phyloP scores from a whole-genome alignment of 768 basidiomycete species.

The Trametes villosa region DNA sequence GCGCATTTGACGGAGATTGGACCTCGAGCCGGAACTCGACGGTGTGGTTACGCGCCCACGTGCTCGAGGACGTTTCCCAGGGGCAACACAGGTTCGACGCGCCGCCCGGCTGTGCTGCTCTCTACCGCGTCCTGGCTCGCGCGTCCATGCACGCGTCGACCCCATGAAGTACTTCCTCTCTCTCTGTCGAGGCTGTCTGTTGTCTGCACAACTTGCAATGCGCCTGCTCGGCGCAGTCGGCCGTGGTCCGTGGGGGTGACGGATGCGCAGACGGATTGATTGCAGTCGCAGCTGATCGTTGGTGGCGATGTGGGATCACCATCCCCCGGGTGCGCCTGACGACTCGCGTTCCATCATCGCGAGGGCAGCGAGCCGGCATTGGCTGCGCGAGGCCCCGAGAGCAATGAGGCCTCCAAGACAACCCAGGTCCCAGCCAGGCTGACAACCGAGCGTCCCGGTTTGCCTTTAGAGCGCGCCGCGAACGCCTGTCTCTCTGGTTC shows the following conservation, averaged over 20 bases:
- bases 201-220: not conserved
- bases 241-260: not conserved
- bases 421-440: not conserved
- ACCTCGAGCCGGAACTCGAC: no score
- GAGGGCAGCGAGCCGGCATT: constrained; percentile 11
- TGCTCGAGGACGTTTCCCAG: not conserved
- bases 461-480: constrained; percentile 10
- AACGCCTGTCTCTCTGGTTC: constrained; percentile 8
- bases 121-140: constrained; percentile 5
- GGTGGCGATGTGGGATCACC: constrained; percentile 26
- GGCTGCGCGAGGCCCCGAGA: constrained; percentile 2
- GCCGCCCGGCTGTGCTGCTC: constrained; percentile 8
- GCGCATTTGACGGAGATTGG: no score
- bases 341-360: constrained; percentile 18
- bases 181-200: no score
- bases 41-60: constrained; percentile 4
- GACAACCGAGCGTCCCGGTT: constrained; percentile 18
- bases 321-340: constrained; percentile 4
- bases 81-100: not conserved
- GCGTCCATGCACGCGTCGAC: no score
- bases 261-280: constrained; percentile 14
- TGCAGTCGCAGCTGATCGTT: constrained; percentile 17
- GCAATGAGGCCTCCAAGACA: constrained; percentile 22
- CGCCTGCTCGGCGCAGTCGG: not conserved
- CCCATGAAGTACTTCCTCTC: no score